Evolutionary conservation across 495 filamentous ascomycete genomes (phyloP), one percentile per base, ranked within the genome.

Genomic region (Recurvomyces mirabilis): DNA sequence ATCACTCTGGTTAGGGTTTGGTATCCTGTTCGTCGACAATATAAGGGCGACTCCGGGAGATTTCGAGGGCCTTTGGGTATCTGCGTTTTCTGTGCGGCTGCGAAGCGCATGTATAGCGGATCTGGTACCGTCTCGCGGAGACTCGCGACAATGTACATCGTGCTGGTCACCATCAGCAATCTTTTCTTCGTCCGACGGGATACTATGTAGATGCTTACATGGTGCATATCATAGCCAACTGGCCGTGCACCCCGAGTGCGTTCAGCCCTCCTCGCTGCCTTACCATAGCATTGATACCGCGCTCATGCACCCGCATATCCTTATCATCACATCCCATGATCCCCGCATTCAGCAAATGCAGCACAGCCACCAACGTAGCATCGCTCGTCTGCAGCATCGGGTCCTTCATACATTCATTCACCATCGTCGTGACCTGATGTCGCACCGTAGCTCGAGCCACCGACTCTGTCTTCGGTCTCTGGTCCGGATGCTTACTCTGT

Each of bases 321-420:
- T 25, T 30, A 6, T 60, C 49, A 21, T 59, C 46, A 9, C 55
- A 52, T 14, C 46, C 46, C 33, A 58, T 55, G 13, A 60, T 53
- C 35, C 59, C 60, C n/a, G 46, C 54, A 20, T 40, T 46, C 10
- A 64, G 54, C 20, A 61, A 50, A 26, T 61, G 57, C 9, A 60
- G 45, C 9, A 64, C 45, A 1, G 60, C 56, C 10, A 61, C 54
- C 39, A 64, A 57, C 28, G 46, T 49, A 12, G 42, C 46, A 35
- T 49, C 46, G 11, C 38, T 5, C 25, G 53, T 57, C 22, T 35
- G 14, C 35, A 49, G 38, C 13, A 46, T 13, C 7, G 53, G 55
- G 31, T 61, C 51, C 13, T 49, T 38, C 10, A 61, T 24, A 38
- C 54, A 54, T 23, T 53, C 40, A 20, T 45, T 40, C 19, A 60